Evolutionary conservation across 2,329 filamentous ascomycete genomes (phyloP).

Genomic region (Aspergillus terreus): DNA sequence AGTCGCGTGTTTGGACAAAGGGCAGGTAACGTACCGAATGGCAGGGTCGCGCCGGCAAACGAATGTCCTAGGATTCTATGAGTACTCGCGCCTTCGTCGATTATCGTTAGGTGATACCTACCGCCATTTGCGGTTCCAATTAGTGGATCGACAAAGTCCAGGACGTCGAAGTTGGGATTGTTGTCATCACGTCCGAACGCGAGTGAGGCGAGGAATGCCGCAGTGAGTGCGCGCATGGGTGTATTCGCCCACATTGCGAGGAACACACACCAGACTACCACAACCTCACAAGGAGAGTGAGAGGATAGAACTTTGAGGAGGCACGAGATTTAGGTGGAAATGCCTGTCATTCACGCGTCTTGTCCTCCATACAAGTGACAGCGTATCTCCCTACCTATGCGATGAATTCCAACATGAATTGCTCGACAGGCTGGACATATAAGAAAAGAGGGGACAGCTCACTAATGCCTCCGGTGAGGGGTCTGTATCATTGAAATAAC

Average conservation of each 20-base stretch:
- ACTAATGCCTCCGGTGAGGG: background rate
- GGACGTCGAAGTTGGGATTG: constrained; percentile 24
- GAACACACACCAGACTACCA: background rate
- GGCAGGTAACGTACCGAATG: constrained; percentile 42
- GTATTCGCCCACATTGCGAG: background rate
- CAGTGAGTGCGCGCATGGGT: background rate
- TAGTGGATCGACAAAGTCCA: constrained; percentile 48
- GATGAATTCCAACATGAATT: background rate
- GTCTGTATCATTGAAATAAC: background rate
- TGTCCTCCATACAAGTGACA: too few relatives aligned
- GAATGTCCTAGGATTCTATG: constrained; percentile 45
- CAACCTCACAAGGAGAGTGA: background rate
- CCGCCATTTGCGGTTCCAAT: constrained; percentile 54
- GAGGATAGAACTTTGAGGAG: background rate
- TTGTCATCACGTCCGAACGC: background rate
- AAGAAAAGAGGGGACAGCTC: too few relatives aligned
- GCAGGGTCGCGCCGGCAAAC: constrained; percentile 54
- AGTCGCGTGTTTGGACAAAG: constrained; percentile 4
- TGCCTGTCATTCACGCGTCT: too few relatives aligned
- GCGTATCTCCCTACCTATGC: too few relatives aligned
- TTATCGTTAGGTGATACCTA: constrained; percentile 5
- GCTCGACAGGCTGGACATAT: background rate
- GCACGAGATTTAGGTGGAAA: too few relatives aligned
- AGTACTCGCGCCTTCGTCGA: background rate
- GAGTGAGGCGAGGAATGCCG: background rate